Conservation (phyloP, 352 stramenopile species). For the Pythium sp. region DNA sequence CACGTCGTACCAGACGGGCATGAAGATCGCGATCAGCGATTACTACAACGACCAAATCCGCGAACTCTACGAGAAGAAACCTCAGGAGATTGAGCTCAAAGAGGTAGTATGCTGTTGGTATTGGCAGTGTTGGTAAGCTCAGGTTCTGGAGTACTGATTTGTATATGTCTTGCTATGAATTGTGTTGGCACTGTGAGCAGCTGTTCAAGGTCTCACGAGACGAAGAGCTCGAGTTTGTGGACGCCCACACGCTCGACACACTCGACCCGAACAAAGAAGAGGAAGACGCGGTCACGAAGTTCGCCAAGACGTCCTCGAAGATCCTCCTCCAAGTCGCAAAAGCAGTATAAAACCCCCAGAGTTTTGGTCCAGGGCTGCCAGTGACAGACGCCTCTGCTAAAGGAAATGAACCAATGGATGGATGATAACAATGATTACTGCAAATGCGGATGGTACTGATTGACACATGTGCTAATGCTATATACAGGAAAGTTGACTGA, state of each 20-base stretch:
- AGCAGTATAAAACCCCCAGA: slow-evolving; percentile 26
- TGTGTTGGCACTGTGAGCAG: slow-evolving; percentile 21
- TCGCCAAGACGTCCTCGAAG: slow-evolving; percentile 59
- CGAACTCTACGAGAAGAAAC: slow-evolving; percentile 73
- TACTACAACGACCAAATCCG: slow-evolving; percentile 90
- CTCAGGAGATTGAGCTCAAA: slow-evolving; percentile 58
- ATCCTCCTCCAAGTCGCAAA: slow-evolving; percentile 52
- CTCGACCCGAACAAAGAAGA: slow-evolving; percentile 34
- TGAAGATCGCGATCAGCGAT: slow-evolving; percentile 78
- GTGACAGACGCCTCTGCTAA: not conserved
- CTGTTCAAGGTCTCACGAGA: slow-evolving; percentile 71
- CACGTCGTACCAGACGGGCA: slow-evolving; percentile 61
- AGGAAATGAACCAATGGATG: not conserved
- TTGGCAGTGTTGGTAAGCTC: not conserved
- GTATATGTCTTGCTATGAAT: not conserved
- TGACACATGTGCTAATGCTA: not conserved
- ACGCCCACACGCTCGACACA: slow-evolving; percentile 46
- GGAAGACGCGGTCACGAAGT: slow-evolving; percentile 38
- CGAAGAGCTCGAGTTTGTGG: slow-evolving; percentile 73
- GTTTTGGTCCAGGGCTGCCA: not conserved
- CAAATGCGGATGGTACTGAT: not conserved
- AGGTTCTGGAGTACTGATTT: not conserved
- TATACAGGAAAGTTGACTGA: not conserved
- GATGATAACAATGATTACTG: not conserved
- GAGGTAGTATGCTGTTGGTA: slow-evolving; percentile 42